Evolutionary conservation across 2,329 filamentous ascomycete genomes (phyloP).

Genomic region (Camptophora hylomeconis): DNA sequence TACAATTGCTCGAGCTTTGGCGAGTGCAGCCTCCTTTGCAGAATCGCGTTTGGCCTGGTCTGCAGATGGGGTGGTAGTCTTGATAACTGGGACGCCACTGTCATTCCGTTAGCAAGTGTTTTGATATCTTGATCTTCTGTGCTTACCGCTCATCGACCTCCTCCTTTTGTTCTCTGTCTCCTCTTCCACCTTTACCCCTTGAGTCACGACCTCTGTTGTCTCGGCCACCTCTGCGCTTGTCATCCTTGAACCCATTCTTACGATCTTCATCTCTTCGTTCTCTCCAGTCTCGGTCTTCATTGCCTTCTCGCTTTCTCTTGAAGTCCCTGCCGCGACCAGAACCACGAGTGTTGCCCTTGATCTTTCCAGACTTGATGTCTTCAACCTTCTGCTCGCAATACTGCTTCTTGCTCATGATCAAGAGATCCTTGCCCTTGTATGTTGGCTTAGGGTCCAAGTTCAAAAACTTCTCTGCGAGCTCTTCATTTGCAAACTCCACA

Average conservation of each 20-base stretch:
- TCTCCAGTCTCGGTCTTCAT: conserved; percentile 28
- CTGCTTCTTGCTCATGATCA: conserved; percentile 75
- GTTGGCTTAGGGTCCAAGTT: conserved; percentile 65
- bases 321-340: conserved; percentile 18
- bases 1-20: conserved; percentile 16
- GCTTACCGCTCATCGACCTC: conserved; percentile 30
- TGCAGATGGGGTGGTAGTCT: conserved; percentile 14
- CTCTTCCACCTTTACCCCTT: conserved; percentile 19
- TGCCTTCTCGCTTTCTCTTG: conserved; percentile 9
- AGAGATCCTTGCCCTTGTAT: conserved; percentile 68
- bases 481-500: conserved; percentile 75
- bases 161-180: conserved; percentile 22
- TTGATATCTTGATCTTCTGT: conserved; percentile 1
- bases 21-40: conserved; percentile 15
- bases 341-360: conserved; percentile 31
- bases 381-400: conserved; percentile 70
- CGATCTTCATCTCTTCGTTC: conserved; percentile 32
- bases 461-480: conserved; percentile 68
- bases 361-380: conserved; percentile 57
- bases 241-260: conserved; percentile 27
- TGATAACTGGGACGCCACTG: conserved; percentile 33
- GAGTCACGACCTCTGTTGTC: conserved; percentile 20
- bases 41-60: conserved; percentile 7
- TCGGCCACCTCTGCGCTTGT: conserved; percentile 18
- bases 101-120: conserved; percentile 13